Base-by-base conservation (phyloP, 176 grass and related monocot species). In the Aechmea fasciata region DNA sequence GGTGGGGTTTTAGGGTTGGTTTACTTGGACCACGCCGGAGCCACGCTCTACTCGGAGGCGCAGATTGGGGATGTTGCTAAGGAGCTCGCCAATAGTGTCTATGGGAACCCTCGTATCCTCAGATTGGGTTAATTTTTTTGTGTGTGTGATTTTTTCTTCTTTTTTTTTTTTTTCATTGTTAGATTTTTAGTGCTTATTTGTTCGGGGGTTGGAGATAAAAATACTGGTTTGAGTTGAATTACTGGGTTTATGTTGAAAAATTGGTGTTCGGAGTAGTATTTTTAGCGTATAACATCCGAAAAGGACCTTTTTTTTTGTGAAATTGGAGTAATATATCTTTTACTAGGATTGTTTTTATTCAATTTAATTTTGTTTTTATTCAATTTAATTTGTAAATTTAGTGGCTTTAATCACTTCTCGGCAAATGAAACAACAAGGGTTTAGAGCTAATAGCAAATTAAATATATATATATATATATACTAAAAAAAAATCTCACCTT, bases 41-140 rank as follows among this genome's bases (percentile, higher is more conserved):
- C 89, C 2, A 83, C 86, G 1, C 71, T 92, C 23, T 92, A 96
- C 24, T 96, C 93, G 11, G 93, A 96, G 69, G 63, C 51, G 1
- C 93, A 96, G 75, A 96, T 92, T 73, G 82, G 77, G 7, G 77
- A 86, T 70, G 81, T 92, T 11, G 52, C 70, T 4, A 83, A 81
- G 51, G 89, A 92, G 50, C 83, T 92, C 54, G 76, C 75, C 6
- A 83, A 88, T 14, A 90, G 83, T 79, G 73, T 96, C 20, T 96
- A 92, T 3, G 93, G 86, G 62, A 96, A 96, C 70, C 93, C 93
- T 87, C 93, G 89, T 96, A 92, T 96, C 93, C 93, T 82, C 64
- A 50, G 64, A 65, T 22, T 61, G 55, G 14, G 33, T 41, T 41
- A 57, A 14, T 57, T 57, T 57, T 9, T n/a, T n/a, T n/a, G n/a